Evolutionary conservation across 2,329 filamentous ascomycete species (phyloP).

Genomic region (Paecilomyces niveus): DNA sequence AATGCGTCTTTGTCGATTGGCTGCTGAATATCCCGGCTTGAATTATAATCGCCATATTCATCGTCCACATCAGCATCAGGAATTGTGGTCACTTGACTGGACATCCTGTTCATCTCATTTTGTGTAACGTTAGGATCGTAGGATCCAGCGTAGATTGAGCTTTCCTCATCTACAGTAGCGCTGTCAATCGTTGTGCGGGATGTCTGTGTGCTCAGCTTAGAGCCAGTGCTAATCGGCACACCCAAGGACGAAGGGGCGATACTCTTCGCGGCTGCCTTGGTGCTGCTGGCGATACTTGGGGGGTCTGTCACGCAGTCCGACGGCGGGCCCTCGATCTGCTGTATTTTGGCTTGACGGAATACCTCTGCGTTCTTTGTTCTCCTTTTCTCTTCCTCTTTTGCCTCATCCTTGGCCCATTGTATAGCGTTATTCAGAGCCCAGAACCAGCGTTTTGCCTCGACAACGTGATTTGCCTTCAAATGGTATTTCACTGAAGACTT

Average conservation of each 20-base stretch:
- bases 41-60: slow-evolving; percentile 73
- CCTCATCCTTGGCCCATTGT: slow-evolving; percentile 96
- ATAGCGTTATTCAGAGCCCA: slow-evolving; percentile 99
- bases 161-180: slow-evolving; percentile 47
- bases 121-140: slow-evolving; percentile 50
- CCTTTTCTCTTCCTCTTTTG: slow-evolving; percentile 77
- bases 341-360: slow-evolving; percentile 70
- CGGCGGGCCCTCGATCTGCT: slow-evolving; percentile 54
- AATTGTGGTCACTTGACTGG: slow-evolving; percentile 43
- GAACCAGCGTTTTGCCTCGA: slow-evolving; percentile 97
- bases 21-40: slow-evolving; percentile 64
- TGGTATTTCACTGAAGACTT: slow-evolving; percentile 99
- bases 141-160: slow-evolving; percentile 41
- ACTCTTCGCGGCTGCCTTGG: slow-evolving; percentile 28
- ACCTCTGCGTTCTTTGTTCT: slow-evolving; percentile 67
- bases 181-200: slow-evolving; percentile 43
- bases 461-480: slow-evolving; percentile 93
- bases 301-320: slow-evolving; percentile 38
- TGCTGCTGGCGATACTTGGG: slow-evolving; percentile 16
- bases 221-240: slow-evolving; percentile 31
- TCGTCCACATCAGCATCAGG: slow-evolving; percentile 61
- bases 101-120: slow-evolving; percentile 42
- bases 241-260: slow-evolving; percentile 29
- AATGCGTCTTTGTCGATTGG: slow-evolving; percentile 84
- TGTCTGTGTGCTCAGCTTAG: slow-evolving; percentile 43